Percentiles rank a stretch among this genome's conserved stretches.
phyloP scores from a whole-genome alignment of 2,329 filamentous ascomycete genomes.

The Phyllosticta citrichinensis region DNA sequence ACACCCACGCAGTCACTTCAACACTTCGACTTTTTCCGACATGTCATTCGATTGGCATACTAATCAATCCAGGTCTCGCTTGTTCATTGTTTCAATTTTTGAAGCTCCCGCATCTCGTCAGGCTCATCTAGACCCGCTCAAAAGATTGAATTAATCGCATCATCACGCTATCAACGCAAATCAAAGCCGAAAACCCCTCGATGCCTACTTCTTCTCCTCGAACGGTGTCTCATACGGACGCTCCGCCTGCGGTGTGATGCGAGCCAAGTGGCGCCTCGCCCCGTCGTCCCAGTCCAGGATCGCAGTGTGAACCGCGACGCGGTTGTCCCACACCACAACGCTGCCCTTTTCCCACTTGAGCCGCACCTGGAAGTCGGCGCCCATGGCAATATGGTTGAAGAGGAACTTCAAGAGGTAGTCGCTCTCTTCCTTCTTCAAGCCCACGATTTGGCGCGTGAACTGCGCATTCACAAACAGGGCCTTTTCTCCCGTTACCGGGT shows the following conservation, averaged over 20 bases:
- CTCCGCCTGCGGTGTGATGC: conserved; percentile 78
- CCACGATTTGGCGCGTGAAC: conserved; percentile 73
- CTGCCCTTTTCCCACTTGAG: conserved; percentile 72
- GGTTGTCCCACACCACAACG: conserved; percentile 81
- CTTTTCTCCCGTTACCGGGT: conserved; percentile 74
- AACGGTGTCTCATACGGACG: conserved; percentile 56
- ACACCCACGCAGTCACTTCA: not conserved
- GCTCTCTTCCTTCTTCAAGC: conserved; percentile 78
- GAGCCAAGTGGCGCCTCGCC: conserved; percentile 66
- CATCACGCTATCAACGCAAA: not conserved
- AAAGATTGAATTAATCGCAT: not conserved
- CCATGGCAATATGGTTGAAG: conserved; percentile 62
- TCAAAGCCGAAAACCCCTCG: not conserved
- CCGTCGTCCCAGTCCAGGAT: conserved; percentile 74
- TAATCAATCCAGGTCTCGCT: not conserved
- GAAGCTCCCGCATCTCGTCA: not conserved
- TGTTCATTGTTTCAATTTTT: not conserved
- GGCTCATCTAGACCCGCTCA: not conserved
- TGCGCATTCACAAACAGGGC: conserved; percentile 74
- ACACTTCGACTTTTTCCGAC: not conserved
- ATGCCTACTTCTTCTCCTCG: conserved; percentile 18
- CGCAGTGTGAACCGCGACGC: conserved; percentile 69
- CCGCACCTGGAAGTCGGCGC: conserved; percentile 62
- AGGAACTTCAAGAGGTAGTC: conserved; percentile 68
- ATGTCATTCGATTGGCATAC: too few species aligned